Conservation (phyloP, 192 early-diverging fungal genomes). For the Linnemannia hyalina region DNA sequence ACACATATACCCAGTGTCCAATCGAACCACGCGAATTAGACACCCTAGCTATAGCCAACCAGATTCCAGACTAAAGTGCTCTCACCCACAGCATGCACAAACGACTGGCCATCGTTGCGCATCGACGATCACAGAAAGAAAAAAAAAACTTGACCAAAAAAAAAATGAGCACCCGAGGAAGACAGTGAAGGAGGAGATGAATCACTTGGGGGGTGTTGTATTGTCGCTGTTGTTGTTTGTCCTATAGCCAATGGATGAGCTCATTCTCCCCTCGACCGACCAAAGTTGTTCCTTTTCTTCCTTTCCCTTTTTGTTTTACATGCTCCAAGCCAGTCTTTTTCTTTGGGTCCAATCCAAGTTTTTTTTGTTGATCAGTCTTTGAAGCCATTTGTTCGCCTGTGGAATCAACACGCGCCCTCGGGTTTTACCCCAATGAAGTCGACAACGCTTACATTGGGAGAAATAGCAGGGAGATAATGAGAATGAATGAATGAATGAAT, state of each 20-base stretch:
- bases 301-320: no score
- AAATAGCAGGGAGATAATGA: not conserved
- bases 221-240: no score
- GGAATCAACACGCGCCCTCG: constrained; percentile 30
- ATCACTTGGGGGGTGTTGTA: not conserved
- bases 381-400: not conserved
- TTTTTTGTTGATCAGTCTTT: not conserved
- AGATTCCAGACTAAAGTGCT: constrained; percentile 4
- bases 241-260: not conserved
- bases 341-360: not conserved
- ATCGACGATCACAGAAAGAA: constrained; percentile 3
- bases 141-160: no score
- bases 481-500: not conserved
- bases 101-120: constrained; percentile 44
- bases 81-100: constrained; percentile 33
- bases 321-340: not conserved
- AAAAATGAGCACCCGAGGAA: not conserved
- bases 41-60: constrained; percentile 29
- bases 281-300: no score
- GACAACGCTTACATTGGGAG: not conserved
- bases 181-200: constrained; percentile 1
- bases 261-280: not conserved
- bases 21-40: constrained; percentile 4
- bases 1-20: not conserved
- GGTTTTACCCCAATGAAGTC: constrained; percentile 5